Evolutionary conservation across 176 grass and related monocot species (phyloP).

Genomic region (Zizania latifolia): DNA sequence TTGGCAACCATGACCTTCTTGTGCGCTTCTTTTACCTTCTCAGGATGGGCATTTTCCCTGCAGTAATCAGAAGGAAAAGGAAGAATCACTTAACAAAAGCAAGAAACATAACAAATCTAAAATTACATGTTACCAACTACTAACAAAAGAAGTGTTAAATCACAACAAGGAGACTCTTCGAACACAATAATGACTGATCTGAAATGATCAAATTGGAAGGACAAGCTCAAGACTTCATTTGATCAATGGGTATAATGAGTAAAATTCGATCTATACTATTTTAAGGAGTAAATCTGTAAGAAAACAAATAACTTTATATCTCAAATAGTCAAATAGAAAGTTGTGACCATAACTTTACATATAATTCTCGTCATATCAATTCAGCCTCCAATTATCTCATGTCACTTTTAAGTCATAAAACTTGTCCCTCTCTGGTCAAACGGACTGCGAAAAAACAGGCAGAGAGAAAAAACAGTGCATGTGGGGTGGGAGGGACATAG

Average conservation of each 20-base stretch:
- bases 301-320: neutral
- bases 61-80: neutral
- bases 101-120: neutral
- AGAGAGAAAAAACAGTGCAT: too few relatives aligned
- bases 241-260: neutral
- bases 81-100: neutral
- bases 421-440: neutral
- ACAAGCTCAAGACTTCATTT: neutral
- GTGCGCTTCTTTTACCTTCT: constrained; percentile 83
- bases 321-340: neutral
- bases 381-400: too few relatives aligned
- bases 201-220: neutral
- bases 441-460: too few relatives aligned
- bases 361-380: too few relatives aligned
- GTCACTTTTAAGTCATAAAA: neutral
- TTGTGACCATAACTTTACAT: too few relatives aligned
- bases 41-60: constrained; percentile 58
- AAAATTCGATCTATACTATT: too few relatives aligned
- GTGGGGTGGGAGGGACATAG: too few relatives aligned
- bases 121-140: neutral
- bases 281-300: neutral
- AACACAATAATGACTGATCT: neutral
- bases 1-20: constrained; percentile 85
- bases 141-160: neutral
- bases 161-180: neutral